Evolutionary conservation across 2,329 filamentous ascomycete genomes (phyloP).

Genomic region (Aspergillus carbonarius): DNA sequence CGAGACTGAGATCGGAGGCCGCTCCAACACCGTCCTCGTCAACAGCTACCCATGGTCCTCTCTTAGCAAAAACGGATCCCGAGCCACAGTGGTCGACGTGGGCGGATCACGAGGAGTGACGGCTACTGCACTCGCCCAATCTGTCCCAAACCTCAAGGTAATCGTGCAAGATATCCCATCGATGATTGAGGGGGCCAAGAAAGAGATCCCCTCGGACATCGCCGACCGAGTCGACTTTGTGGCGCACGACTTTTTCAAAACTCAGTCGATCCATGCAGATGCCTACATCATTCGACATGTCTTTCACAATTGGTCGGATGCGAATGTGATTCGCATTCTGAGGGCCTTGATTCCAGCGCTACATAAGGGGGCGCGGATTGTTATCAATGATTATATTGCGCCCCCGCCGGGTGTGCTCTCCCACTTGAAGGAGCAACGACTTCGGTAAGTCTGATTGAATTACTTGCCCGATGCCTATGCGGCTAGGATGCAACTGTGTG

Average conservation of each 20-base stretch:
- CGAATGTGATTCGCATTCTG: background rate
- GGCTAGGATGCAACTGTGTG: no score
- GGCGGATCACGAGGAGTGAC: background rate
- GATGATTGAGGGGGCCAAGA: background rate
- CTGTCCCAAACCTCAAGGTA: background rate
- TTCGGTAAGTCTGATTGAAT: no score
- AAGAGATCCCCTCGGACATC: background rate
- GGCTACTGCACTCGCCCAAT: background rate
- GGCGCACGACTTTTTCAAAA: constrained; percentile 3
- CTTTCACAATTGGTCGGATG: constrained; percentile 9
- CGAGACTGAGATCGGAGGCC: no score
- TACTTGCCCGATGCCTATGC: no score
- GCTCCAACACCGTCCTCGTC: no score
- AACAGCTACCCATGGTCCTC: no score
- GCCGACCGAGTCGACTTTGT: background rate
- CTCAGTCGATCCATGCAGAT: background rate
- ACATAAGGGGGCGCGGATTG: background rate
- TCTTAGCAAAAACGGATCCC: no score
- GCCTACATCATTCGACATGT: constrained; percentile 2
- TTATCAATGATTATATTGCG: no score
- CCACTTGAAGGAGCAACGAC: no score
- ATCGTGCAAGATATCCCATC: background rate
- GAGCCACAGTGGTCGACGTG: background rate
- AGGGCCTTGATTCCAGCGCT: background rate
- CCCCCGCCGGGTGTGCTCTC: no score